These are phyloP conservation scores for Sphagnum fallax DNA, from an alignment of 228 moss, liverwort and hornwort species.

Conservation along the genomic window DNA sequence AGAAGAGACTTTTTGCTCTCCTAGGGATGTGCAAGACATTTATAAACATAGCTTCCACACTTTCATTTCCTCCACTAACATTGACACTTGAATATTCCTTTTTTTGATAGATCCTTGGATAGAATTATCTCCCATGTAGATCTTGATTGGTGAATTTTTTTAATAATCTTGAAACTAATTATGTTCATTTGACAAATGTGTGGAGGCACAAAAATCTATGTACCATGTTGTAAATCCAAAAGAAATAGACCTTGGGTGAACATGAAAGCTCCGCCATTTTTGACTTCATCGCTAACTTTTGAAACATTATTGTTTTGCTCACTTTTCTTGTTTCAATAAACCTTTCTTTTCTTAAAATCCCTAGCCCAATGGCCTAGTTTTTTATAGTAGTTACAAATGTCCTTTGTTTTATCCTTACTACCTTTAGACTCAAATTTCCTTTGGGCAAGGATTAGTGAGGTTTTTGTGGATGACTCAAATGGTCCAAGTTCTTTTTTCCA, in stretches of 20 bases:
- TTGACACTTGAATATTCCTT: not conserved
- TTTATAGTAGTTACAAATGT: not conserved
- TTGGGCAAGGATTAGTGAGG: not conserved
- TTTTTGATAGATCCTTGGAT: not conserved
- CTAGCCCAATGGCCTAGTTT: not conserved
- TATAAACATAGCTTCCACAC: not conserved
- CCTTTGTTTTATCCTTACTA: not conserved
- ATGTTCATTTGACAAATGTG: not conserved
- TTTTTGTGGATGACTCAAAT: not conserved
- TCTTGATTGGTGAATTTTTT: not conserved
- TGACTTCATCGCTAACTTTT: too few relatives aligned
- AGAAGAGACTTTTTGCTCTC: not conserved
- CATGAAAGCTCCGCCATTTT: not conserved
- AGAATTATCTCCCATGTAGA: conserved; percentile 1
- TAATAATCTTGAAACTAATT: not conserved
- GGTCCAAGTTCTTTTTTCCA: not conserved
- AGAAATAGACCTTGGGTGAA: not conserved
- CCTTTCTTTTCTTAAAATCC: not conserved
- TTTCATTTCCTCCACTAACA: not conserved
- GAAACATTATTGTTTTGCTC: not conserved
- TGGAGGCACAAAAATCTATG: not conserved
- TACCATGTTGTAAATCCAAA: not conserved
- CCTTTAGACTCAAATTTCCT: not conserved
- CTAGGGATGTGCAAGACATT: not conserved
- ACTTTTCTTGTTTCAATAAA: not conserved